Evolutionary conservation across 2,329 filamentous ascomycete species (phyloP), one percentile per base, ranked within the genome.

Genomic region (Macrophomina phaseolina): DNA sequence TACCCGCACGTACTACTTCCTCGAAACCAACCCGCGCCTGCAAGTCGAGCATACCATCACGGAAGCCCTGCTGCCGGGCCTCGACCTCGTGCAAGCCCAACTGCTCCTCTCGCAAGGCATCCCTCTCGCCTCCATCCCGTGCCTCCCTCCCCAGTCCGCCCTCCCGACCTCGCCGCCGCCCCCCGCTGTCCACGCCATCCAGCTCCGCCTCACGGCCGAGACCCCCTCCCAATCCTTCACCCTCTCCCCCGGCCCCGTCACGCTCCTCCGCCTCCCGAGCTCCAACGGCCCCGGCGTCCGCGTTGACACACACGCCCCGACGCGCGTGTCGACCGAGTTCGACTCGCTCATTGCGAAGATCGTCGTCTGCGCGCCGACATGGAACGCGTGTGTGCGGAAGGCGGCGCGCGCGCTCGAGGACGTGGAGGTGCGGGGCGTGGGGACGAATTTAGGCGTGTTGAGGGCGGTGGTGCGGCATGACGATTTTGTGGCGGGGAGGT

Each of bases 41-140:
- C 86, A 89, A 71, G 87, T 89, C 46, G 87, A 89, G 69, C 87
- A 89, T 71, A 88, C 87, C 1, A 83, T 89, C 64, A 88, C 86
- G 0, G 87, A 89, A 69, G 80, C 79, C 3, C 83, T 90, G 7
- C 12, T 53, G 2, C 23, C 23, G 0, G 28, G 49, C 0, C 75
- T 83, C 7, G 86, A 89, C 67, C 79, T 89, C 4, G 86, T 89
- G 16, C 81, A 82, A 69, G 76, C 79, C 2, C 87, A 89, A 67
- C 78, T 89, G 0, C 74, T 83, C 1, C 74, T 89, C 7, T 81
- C 86, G 1, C 85, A 87, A 73, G 85, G 86, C 1, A 74, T 75
- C 9, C 72, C 76, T 0, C 75, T 86, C 0, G 48, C 75, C 5
- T 16, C 62, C 14, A 14, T 7, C 46, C 23, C 60, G n/a, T 11